Conservation (phyloP, 352 stramenopile species). For the Pythium brassicae region DNA sequence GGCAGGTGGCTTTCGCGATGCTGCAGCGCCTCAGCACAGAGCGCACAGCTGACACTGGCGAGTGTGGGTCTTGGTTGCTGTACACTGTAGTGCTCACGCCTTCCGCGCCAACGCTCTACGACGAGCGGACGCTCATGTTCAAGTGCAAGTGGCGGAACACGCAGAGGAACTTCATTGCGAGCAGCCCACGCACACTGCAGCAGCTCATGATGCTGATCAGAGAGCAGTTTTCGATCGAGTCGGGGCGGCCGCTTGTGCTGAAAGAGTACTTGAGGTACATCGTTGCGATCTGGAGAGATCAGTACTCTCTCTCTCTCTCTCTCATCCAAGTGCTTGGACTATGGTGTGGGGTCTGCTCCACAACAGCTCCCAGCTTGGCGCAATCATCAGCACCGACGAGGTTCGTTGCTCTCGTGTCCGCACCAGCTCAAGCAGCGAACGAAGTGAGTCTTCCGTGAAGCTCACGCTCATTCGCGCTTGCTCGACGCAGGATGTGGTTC, state of each 20-base stretch:
- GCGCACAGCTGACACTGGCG: background rate
- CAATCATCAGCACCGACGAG: conserved; percentile 12
- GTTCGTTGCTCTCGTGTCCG: background rate
- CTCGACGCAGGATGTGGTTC: conserved; percentile 15
- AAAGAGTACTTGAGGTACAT: conserved; percentile 44
- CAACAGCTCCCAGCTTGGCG: conserved; percentile 7
- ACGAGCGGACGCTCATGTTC: conserved; percentile 26
- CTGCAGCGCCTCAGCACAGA: no score
- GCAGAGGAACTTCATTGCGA: conserved; percentile 38
- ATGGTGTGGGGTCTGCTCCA: no score
- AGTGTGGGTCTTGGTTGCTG: background rate
- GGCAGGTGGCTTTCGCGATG: background rate
- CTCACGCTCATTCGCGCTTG: conserved; percentile 1
- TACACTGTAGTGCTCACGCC: background rate
- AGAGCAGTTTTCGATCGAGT: conserved; percentile 32
- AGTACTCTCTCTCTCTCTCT: background rate
- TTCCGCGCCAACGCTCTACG: background rate
- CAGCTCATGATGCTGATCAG: conserved; percentile 33
- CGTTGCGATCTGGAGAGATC: background rate
- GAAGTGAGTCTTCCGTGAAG: background rate
- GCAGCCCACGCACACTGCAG: conserved; percentile 18
- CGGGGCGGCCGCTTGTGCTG: conserved; percentile 20
- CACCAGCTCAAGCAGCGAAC: no score
- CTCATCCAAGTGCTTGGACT: background rate
- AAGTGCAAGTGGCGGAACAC: conserved; percentile 64